These are phyloP conservation scores for Tolypocladium sp. DNA, from an alignment of 2,329 filamentous ascomycete genomes.

Conservation along the genomic window DNA sequence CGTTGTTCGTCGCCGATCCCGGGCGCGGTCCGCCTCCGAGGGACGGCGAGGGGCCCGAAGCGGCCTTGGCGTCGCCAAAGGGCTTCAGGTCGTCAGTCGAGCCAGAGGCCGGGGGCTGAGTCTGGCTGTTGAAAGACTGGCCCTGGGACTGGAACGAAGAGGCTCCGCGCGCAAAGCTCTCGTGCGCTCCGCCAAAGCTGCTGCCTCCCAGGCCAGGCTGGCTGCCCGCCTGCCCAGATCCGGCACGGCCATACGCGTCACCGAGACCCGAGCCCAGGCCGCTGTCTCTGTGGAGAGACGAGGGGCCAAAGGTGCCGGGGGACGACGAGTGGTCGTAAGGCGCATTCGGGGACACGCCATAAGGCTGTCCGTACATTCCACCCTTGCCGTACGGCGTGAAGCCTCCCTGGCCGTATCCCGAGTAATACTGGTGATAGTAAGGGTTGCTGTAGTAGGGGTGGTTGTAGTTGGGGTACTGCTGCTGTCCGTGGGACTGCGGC, in stretches of 20 bases:
- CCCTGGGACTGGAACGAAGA: slow-evolving; percentile 46
- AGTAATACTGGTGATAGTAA: slow-evolving; percentile 54
- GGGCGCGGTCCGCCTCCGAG: slow-evolving; percentile 44
- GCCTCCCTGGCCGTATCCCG: slow-evolving; percentile 43
- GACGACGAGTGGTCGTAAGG: slow-evolving; percentile 48
- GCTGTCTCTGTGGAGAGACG: slow-evolving; percentile 43
- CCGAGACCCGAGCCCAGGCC: slow-evolving; percentile 40
- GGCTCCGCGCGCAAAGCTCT: slow-evolving; percentile 43
- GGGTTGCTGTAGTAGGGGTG: slow-evolving; percentile 55
- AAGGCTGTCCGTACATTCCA: slow-evolving; percentile 46
- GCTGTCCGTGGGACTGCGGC: slow-evolving; percentile 35
- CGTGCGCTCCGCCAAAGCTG: slow-evolving; percentile 44
- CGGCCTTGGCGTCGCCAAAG: slow-evolving; percentile 46
- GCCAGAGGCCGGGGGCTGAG: slow-evolving; percentile 33
- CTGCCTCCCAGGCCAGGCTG: slow-evolving; percentile 41
- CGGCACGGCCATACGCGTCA: slow-evolving; percentile 41
- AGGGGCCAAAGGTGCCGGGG: slow-evolving; percentile 45
- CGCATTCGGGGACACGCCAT: slow-evolving; percentile 45
- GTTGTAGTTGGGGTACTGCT: slow-evolving; percentile 41
- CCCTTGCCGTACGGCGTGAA: slow-evolving; percentile 47
- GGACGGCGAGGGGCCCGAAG: slow-evolving; percentile 46
- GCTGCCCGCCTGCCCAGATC: slow-evolving; percentile 37
- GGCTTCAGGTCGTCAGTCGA: slow-evolving; percentile 48
- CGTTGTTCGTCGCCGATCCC: slow-evolving; percentile 47
- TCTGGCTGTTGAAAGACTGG: slow-evolving; percentile 42